phyloP scores from a whole-genome alignment of 495 filamentous ascomycete genomes.

The Entonaema liquescens region DNA sequence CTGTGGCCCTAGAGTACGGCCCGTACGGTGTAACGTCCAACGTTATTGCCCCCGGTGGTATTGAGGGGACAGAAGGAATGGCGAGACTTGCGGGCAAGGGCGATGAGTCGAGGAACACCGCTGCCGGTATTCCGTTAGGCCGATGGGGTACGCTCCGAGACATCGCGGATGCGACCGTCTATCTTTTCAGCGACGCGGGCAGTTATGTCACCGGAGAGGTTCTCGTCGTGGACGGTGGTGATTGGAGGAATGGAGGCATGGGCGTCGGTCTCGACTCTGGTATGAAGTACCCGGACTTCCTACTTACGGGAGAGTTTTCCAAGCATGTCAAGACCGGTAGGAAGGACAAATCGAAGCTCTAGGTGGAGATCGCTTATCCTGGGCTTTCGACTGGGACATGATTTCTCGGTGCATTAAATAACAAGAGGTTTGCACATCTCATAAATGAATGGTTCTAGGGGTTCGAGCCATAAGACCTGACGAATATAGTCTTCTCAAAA shows the following conservation, averaged over 20 bases:
- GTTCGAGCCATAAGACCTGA: not conserved
- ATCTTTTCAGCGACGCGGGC: conserved; percentile 80
- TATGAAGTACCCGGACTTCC: conserved; percentile 57
- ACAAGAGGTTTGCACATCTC: not conserved
- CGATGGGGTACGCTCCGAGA: conserved; percentile 83
- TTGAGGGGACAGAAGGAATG: conserved; percentile 71
- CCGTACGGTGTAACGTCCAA: conserved; percentile 90
- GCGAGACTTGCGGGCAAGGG: conserved; percentile 56
- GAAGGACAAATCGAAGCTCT: conserved; percentile 55
- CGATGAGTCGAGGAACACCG: conserved; percentile 43
- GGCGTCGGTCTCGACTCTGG: conserved; percentile 55
- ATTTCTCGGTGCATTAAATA: not conserved
- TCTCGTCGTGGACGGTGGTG: conserved; percentile 81
- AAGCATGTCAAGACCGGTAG: conserved; percentile 53
- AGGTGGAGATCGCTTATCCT: not conserved
- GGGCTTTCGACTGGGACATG: not conserved
- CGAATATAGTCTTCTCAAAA: not conserved
- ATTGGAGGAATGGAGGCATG: conserved; percentile 66
- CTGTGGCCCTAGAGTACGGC: conserved; percentile 84
- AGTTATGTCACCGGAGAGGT: conserved; percentile 83
- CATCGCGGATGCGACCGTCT: conserved; percentile 93
- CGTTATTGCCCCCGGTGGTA: conserved; percentile 83
- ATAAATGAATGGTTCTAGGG: not conserved
- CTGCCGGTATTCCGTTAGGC: conserved; percentile 67
- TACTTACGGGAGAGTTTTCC: conserved; percentile 52